Conservation (phyloP, 768 basidiomycete genomes). For the Tulasnella sp. region DNA sequence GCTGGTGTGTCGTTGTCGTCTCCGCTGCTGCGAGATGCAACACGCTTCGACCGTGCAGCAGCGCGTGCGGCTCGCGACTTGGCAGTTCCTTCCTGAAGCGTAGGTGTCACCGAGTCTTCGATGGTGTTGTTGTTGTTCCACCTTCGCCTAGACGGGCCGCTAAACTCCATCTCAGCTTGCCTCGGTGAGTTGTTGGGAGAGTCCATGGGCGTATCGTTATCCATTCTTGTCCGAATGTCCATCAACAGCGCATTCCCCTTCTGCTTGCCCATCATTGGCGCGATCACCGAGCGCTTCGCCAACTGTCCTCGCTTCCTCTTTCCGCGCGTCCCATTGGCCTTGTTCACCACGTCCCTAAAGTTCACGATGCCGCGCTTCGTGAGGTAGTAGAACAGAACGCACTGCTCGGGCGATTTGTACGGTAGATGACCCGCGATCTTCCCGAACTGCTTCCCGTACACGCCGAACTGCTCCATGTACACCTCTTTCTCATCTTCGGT, state of each 20-base stretch:
- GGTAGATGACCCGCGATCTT: slow-evolving; percentile 69
- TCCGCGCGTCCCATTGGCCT: slow-evolving; percentile 54
- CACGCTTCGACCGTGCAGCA: not conserved
- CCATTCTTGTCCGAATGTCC: slow-evolving; percentile 40
- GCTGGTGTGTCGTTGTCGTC: not conserved
- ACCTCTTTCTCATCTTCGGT: slow-evolving; percentile 69
- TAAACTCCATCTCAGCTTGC: slow-evolving; percentile 5
- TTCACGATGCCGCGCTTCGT: slow-evolving; percentile 84
- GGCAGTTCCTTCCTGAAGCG: not conserved
- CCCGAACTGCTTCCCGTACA: slow-evolving; percentile 92
- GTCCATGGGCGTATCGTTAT: slow-evolving; percentile 12
- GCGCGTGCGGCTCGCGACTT: not conserved
- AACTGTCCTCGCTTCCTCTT: slow-evolving; percentile 42
- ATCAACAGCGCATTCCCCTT: slow-evolving; percentile 72
- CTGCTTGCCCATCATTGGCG: slow-evolving; percentile 40
- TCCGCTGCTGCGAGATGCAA: not conserved
- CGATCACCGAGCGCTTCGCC: slow-evolving; percentile 22
- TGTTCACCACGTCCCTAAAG: slow-evolving; percentile 64
- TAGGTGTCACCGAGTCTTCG: not conserved
- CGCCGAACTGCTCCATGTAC: slow-evolving; percentile 72
- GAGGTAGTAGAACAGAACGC: slow-evolving; percentile 87
- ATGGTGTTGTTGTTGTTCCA: not conserved
- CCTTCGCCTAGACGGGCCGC: not conserved
- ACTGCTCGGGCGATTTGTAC: slow-evolving; percentile 79
- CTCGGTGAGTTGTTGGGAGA: slow-evolving; percentile 14